A percentile compares a stretch with the other conserved stretches of the same genome.
These are phyloP conservation scores for Steccherinum ochraceum DNA, from an alignment of 768 basidiomycete species.

Conservation along the genomic window DNA sequence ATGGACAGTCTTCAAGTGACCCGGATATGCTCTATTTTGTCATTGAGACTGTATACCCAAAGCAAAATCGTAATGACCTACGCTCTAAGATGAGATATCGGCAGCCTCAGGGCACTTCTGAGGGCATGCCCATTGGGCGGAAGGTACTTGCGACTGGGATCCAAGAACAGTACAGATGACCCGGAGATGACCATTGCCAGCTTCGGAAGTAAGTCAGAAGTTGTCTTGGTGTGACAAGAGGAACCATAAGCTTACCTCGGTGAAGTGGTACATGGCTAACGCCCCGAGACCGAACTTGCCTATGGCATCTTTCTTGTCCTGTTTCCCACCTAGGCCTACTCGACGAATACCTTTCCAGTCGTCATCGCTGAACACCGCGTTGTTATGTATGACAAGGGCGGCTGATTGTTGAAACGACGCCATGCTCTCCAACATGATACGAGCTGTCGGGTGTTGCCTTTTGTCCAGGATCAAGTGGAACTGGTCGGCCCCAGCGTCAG, in stretches of 20 bases:
- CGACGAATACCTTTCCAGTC: constrained; percentile 42
- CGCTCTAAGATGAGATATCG: too few species aligned
- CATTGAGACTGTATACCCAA: too few species aligned
- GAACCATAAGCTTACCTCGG: constrained; percentile 31
- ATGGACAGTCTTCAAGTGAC: not conserved
- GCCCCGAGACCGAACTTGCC: constrained; percentile 49
- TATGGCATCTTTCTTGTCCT: constrained; percentile 30
- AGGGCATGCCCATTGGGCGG: constrained; percentile 16
- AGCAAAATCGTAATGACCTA: too few species aligned
- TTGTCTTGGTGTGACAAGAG: constrained; percentile 15
- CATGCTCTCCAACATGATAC: constrained; percentile 31
- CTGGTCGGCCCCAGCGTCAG: constrained; percentile 40
- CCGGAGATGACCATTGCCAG: constrained; percentile 28
- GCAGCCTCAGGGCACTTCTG: not conserved
- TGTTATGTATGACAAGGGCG: constrained; percentile 40
- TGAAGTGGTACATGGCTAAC: constrained; percentile 46
- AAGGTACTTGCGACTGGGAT: constrained; percentile 38
- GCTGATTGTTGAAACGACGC: constrained; percentile 27
- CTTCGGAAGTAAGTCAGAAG: not conserved
- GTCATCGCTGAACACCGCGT: constrained; percentile 30
- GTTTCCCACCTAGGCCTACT: constrained; percentile 42
- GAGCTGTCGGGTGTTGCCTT: not conserved
- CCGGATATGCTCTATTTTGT: not conserved
- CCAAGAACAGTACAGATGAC: constrained; percentile 30
- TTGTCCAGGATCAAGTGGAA: constrained; percentile 38